Base-by-base conservation (phyloP, 2,329 filamentous ascomycete species). In the Monosporascus sp. region DNA sequence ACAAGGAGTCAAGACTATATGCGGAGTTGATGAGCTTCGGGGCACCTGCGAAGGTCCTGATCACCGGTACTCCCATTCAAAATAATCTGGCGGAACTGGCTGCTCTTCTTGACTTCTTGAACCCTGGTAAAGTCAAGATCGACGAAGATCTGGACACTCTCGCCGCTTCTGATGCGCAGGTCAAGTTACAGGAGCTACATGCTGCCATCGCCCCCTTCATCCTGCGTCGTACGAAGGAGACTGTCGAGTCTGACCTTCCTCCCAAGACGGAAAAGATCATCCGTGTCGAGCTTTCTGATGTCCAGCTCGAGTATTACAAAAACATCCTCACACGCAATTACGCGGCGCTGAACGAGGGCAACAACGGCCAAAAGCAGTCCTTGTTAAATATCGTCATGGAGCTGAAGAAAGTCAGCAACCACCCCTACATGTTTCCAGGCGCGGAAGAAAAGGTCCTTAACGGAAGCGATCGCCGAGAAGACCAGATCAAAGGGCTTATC, bases 381-480 rank as follows among this genome's bases (percentile, higher is more conserved):
- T 75, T 99, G 15, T 76, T 99, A 58, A 99, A 99, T 71, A 94
- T 99, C 68, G 97, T 99, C 84, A 99, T 99, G 94, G 94, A 99
- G 70, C 72, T 99, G 65, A 99, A 99, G 77, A 99, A 99, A 72
- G 91, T 94, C 68, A 97, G 93, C 74, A 99, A 99, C 65, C 94
- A 99, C 67, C 93, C 94, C 1, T 96, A 97, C 74, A 95, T 99
- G 86, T 97, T 99, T 62, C 88, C 89, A 2, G 92, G 91, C 57
- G 93, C 91, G 2, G 94, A 99, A 68, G 89, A 96, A 53, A 89
- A 88, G 60, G 89, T 97, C 14, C 73, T 97, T 49, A 86, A 83
- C 54, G 90, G 89, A 15, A 91, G 87, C 63, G 81, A 82, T 50
- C 85, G 89, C 20, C 88, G 92, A 31, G 93, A 97, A 65, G 94